Base-by-base conservation (phyloP, 2,329 filamentous ascomycete species). In the Aureobasidium uvarum region DNA sequence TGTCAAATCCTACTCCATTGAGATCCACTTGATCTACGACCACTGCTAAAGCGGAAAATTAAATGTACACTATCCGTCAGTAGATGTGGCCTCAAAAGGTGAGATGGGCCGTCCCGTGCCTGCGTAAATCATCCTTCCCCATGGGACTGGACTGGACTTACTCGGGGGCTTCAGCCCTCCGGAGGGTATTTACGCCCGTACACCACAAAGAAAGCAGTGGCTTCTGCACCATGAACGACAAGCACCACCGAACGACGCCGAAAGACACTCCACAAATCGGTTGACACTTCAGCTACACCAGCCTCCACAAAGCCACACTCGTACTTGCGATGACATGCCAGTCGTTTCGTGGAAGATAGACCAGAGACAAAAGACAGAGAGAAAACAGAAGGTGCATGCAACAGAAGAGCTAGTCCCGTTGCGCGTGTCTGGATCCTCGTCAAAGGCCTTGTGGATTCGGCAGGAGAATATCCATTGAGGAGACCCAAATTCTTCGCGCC, bases 71-170 rank as follows among this genome's bases (percentile, higher is more conserved):
- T 16, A 55, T 18, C 33, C 36, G 38, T 31, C 23, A 45, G 8
- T 58, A 43, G 46, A 58, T 14, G 18, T 36, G 16, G n/a, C 1
- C 51, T 33, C 25, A 31, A 43, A 23, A 31, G 23, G 7, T 20
- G 20, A 2, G 20, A 41, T 43, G 54, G 54, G 39, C 25, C 54
- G 54, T 58, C 54, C 54, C 54, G 54, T 33, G 39, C 54, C 54
- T 45, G 7, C 10, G 1, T 20, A 14, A 20, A 16, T 20, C 20
- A 11, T 41, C 52, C 25, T 58, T 58, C 54, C 54, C 54, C 54
- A 58, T 45, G 54, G 54, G 54, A 58, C 38, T 50, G 38, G 38
- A 41, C 43, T 46, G 50, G 50, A 23, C 50, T 38, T 16, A n/a
- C 11, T 38, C 25, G n/a, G 50, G 18, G 16, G 5, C 7, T 33